Base-by-base conservation (phyloP, 495 filamentous ascomycete genomes). In the Elasticomyces elasticus region DNA sequence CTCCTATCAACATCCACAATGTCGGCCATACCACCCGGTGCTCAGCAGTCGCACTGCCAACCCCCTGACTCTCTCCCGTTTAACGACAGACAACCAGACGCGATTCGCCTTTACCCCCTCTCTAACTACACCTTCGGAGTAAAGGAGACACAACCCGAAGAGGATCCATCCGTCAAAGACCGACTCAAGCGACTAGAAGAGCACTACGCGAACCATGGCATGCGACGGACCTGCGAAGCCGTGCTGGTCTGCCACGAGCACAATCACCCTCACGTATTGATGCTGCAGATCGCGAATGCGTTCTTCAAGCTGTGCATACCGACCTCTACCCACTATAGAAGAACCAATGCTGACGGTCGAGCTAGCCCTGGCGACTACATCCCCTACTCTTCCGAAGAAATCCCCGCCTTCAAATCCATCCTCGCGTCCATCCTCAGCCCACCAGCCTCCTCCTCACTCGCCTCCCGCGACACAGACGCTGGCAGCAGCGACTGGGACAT, bases 81-180 rank as follows among this genome's bases (percentile, higher is more conserved):
- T 79, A 85, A 87, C 62, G 82, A 76, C 37, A 87, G 91, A 66
- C 92, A 98, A 71, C 87, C 92, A 33, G 74, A 82, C 55, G 91
- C 89, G 1, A 90, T 98, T 61, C 88, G 89, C 49, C 79, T 98
- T 7, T 98, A 91, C 68, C 92, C 92, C 19, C 78, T 98, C 26
- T 94, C 88, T 60, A 97, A 96, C 74, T 97, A 98, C 76, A 96
- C 91, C 35, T 97, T 98, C 67, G 91, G 91, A 52, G 94, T 90
- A 17, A 98, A 98, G 71, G 92, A 96, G 72, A 91, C 83, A 10
- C 92, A 98, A 68, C 92, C 92, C 1, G 92, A 98, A 70, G 92
- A 98, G 69, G 92, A 98, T 66, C 90, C 90, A 2, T 94, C 87
- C 2, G 92, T 98, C 6, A 76, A 94, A 44, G 90, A 91, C 26